Evolutionary conservation across 2,329 filamentous ascomycete genomes (phyloP).

Genomic region (Geosmithia flava): DNA sequence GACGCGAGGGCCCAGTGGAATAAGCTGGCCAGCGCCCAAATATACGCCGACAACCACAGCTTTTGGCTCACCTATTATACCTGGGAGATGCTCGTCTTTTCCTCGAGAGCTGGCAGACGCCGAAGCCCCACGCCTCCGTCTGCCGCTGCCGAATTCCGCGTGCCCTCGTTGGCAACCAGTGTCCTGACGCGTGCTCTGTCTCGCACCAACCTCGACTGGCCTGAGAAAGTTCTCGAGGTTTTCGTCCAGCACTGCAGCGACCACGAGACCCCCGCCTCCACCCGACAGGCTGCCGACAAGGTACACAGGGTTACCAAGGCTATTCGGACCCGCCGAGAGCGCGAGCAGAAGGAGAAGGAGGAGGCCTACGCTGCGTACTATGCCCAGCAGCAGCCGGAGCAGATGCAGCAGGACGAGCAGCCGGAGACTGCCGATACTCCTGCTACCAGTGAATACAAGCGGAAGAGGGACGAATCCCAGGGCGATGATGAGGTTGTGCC

Average conservation of each 20-base stretch:
- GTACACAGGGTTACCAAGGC: conserved; percentile 56
- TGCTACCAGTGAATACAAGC: conserved; percentile 35
- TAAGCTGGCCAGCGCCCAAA: conserved; percentile 49
- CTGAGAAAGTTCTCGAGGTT: conserved; percentile 62
- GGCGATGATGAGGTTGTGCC: conserved; percentile 24
- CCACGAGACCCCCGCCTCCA: conserved; percentile 66
- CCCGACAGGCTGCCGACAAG: conserved; percentile 63
- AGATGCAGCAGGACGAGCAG: conserved; percentile 8
- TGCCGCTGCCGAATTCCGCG: conserved; percentile 35
- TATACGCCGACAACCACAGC: conserved; percentile 67
- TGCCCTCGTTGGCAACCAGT: conserved; percentile 62
- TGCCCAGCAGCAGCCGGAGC: conserved; percentile 11
- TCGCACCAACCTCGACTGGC: conserved; percentile 56
- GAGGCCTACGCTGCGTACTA: conserved; percentile 34
- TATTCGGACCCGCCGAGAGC: conserved; percentile 50
- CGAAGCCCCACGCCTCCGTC: conserved; percentile 39
- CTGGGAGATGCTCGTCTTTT: conserved; percentile 70
- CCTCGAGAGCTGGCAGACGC: conserved; percentile 28
- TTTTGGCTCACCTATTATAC: conserved; percentile 91
- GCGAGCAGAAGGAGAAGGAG: conserved; percentile 49
- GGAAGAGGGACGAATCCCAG: conserved; percentile 56
- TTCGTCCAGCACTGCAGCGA: conserved; percentile 78
- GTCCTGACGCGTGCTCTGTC: conserved; percentile 62
- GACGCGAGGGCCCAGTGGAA: conserved; percentile 71
- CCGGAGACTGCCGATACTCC: conserved; percentile 3